Conservation (phyloP, 176 grass and related monocot species). For the Oryza nivara region DNA sequence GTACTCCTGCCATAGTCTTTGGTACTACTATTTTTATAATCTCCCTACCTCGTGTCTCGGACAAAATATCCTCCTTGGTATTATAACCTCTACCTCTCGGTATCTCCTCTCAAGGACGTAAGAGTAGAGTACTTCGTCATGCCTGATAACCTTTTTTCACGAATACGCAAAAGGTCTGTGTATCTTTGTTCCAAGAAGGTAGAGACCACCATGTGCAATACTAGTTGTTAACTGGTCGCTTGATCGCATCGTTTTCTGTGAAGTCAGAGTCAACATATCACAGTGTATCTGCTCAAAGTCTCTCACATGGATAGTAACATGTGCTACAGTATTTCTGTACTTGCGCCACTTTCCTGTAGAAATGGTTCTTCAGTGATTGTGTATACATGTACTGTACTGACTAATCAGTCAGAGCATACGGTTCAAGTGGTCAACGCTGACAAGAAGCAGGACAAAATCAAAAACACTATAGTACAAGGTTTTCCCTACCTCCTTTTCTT, state of each 20-base stretch:
- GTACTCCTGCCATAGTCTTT: not conserved
- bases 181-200: not conserved
- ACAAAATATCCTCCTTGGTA: not conserved
- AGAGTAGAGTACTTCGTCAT: not conserved
- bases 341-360: not conserved
- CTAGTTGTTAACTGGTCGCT: not conserved
- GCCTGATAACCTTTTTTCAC: too few species aligned
- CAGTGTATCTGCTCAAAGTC: not conserved
- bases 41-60: not conserved
- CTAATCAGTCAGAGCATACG: not conserved
- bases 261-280: not conserved
- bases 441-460: not conserved
- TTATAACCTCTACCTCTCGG: too few species aligned
- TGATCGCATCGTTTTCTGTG: not conserved
- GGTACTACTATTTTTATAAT: too few species aligned
- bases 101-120: not conserved
- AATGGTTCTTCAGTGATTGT: not conserved
- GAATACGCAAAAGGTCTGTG: too few species aligned
- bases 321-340: not conserved
- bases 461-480: not conserved
- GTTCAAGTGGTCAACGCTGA: not conserved
- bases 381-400: not conserved
- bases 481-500: not conserved
- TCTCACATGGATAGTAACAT: not conserved
- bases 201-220: not conserved